Conservation (phyloP, 495 filamentous ascomycete species). For the Tuber indicum region DNA sequence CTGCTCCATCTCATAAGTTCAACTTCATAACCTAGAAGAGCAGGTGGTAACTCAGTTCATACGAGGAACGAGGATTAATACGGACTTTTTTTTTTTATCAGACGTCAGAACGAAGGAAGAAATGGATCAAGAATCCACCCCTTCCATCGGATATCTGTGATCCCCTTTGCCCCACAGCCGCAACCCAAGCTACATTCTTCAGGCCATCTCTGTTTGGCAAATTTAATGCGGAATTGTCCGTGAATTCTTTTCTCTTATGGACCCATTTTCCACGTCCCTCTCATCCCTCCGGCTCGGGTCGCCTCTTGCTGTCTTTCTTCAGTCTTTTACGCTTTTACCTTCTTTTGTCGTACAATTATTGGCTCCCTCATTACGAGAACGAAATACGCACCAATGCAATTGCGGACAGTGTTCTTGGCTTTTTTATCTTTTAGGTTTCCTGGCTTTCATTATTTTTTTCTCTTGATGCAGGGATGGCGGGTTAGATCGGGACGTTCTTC, state of each 20-base stretch:
- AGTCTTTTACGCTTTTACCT: background rate
- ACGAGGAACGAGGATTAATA: background rate
- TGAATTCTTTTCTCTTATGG: background rate
- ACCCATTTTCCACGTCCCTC: background rate
- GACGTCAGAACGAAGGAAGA: background rate
- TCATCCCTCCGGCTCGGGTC: background rate
- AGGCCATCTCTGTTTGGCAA: background rate
- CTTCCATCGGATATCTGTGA: background rate
- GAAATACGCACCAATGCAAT: background rate
- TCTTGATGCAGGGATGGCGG: background rate
- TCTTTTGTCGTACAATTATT: background rate
- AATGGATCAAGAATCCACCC: background rate
- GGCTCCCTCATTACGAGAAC: background rate
- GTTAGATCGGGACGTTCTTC: conserved; percentile 2
- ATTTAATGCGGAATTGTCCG: background rate
- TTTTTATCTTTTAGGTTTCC: background rate
- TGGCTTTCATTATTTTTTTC: background rate
- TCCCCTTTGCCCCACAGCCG: background rate
- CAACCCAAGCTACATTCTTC: background rate
- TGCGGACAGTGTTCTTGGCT: background rate
- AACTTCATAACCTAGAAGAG: background rate
- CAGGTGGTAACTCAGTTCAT: background rate
- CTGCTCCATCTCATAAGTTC: conserved; percentile 80
- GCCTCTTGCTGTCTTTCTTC: background rate
- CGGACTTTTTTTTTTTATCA: background rate